Evolutionary conservation across 1,284 basidiomycete genomes (phyloP), one percentile per base, ranked within the genome.

Genomic region (Pseudozyma flocculosa): DNA sequence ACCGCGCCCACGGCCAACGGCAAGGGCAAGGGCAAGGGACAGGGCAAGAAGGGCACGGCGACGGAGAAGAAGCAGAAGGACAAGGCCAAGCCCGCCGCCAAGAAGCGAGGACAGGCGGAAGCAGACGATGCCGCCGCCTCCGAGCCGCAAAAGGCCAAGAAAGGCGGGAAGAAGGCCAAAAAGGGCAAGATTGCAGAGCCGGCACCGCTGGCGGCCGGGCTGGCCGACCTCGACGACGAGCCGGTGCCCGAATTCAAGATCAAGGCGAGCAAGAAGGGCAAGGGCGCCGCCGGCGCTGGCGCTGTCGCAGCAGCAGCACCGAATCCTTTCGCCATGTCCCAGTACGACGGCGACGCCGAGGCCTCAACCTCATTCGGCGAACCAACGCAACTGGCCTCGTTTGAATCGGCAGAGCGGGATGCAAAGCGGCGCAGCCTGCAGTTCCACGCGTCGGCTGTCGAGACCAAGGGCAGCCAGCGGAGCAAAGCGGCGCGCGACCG

Each of bases 381-480:
- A 55, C 68, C 70, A 13, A 61, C 61, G 9, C 56, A 58, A 11
- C 63, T 78, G 18, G 59, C 59, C 21, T 52, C 63, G 26, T 44
- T 55, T 19, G 75, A 78, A 8, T 54, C 54, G 13, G 63, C 68
- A 13, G 75, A 78, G 45, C 72, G 73, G 40, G 64, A 60, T 19
- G 65, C 65, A 7, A 62, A 65, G 24, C 62, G 64, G 50, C 55
- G 60, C 23, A 59, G 65, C 9, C 45, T 75, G 36, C 71, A 72
- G 30, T 78, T 78, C 75, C 70, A 76, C 54, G 74, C 75, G 15
- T 58, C 57, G 2, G 62, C 58, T 40, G 68, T 52, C 47, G 63
- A 61, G 49, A 61, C 56, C 43, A 61, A 54, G 42, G 62, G 44
- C 22, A 45, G 57, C 34, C 54, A 56, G 38, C 48, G 65, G 13